Base-by-base conservation (phyloP, 495 filamentous ascomycete species). In the Talaromyces stipitatus region DNA sequence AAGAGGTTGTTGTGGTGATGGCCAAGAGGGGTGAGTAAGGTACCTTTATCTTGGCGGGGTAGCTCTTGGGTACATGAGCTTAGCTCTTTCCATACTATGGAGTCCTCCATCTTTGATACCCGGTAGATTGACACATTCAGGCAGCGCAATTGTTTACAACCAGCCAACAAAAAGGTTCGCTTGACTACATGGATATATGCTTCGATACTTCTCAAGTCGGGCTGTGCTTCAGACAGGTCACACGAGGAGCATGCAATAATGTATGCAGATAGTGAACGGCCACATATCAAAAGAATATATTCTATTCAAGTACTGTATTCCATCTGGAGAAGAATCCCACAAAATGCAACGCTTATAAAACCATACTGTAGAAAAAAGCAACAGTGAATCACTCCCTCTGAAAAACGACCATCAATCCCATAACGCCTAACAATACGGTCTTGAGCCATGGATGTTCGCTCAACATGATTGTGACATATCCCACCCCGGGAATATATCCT, bases 371-470 rank as follows among this genome's bases (percentile, higher is more conserved):
- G n/a, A 41, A 8, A 2, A 33, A 6, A n/a, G n/a, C n/a, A n/a
- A n/a, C n/a, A n/a, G 33, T 27, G 10, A 30, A 52, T 69, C 66
- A 92, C 72, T 98, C 94, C 64, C 94, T 75, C 70, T 99, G 95
- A 64, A 97, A 71, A 16, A 97, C 85, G 11, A 97, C 95, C 77
- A 95, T 85, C 63, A 97, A 66, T 0, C 94, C 94, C 94, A 99
- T 99, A 4, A 97, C 75, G 3, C 90, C 92, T 64, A 99, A 68
- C 81, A 97, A 85, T 1, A 86, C 91, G 12, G 87, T 92, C 82
- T 99, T 99, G 62, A 97, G 64, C 95, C 94, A 97, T 16, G 95
- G 94, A 68, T 99, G 87, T 70, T 99, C 94, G 57, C 87, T 91
- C 54, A 99, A 78, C 74, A 99, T 79, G 64, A 99, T 99, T 8